These are phyloP conservation scores for Cryphonectria japonica DNA, from an alignment of 2,329 filamentous ascomycete genomes.

Conservation along the genomic window DNA sequence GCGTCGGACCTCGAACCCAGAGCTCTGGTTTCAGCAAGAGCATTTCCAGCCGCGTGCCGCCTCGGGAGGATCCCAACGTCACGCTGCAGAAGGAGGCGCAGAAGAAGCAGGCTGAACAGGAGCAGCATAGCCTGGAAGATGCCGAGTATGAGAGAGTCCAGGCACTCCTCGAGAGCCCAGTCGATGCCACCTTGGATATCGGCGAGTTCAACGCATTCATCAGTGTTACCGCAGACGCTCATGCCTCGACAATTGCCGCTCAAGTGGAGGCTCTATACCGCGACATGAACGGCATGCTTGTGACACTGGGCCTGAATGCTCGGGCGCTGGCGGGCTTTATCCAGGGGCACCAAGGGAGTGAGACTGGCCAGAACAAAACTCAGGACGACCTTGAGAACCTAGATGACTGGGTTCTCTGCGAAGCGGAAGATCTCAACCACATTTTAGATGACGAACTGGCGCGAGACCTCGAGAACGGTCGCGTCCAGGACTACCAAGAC, in stretches of 20 bases:
- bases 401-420: slow-evolving; percentile 74
- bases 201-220: slow-evolving; percentile 70
- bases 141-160: slow-evolving; percentile 76
- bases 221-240: slow-evolving; percentile 55
- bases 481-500: slow-evolving; percentile 68
- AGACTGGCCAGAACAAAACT: slow-evolving; percentile 57
- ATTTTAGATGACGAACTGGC: slow-evolving; percentile 68
- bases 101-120: slow-evolving; percentile 60
- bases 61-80: slow-evolving; percentile 52
- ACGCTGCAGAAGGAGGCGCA: slow-evolving; percentile 55
- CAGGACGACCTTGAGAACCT: slow-evolving; percentile 70
- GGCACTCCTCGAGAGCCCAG: slow-evolving; percentile 61
- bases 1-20: slow-evolving; percentile 42
- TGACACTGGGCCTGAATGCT: slow-evolving; percentile 84
- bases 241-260: slow-evolving; percentile 59
- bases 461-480: slow-evolving; percentile 67
- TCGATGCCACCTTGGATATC: slow-evolving; percentile 64
- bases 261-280: slow-evolving; percentile 72
- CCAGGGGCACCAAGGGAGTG: slow-evolving; percentile 65
- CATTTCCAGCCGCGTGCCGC: slow-evolving; percentile 44
- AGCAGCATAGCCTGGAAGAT: slow-evolving; percentile 62
- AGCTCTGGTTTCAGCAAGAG: slow-evolving; percentile 39
- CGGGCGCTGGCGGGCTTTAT: slow-evolving; percentile 69
- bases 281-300: slow-evolving; percentile 92
- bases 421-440: slow-evolving; percentile 70